A percentile compares a stretch with the other conserved stretches of the same genome.
Conservation (phyloP, 495 filamentous ascomycete genomes). For the Lasiosphaeria miniovina region DNA sequence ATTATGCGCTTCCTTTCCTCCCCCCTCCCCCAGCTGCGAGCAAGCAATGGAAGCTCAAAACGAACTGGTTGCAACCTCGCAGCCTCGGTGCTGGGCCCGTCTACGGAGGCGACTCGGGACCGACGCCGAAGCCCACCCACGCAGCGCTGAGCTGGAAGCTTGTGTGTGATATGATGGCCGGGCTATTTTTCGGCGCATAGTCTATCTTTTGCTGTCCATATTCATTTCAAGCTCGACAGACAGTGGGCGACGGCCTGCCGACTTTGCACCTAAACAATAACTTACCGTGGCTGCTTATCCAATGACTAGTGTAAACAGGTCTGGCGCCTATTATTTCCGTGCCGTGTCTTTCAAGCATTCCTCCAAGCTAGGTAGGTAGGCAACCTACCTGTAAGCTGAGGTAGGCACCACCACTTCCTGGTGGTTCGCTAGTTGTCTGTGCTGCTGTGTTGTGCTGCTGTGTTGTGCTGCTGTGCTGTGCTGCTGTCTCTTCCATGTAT, state of each 20-base stretch:
- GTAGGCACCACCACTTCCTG: slow-evolving; percentile 7
- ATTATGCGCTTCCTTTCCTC: slow-evolving; percentile 2
- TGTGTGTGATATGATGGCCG: slow-evolving; percentile 8
- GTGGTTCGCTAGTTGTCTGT: slow-evolving; percentile 1
- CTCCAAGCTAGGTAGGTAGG: too few relatives aligned
- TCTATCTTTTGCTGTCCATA: slow-evolving; percentile 12
- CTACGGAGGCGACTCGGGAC: slow-evolving; percentile 4
- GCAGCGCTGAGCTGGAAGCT: too few relatives aligned
- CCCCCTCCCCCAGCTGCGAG: background rate
- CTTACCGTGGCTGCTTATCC: slow-evolving; percentile 25
- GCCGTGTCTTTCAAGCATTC: slow-evolving; percentile 17
- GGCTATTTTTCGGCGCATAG: slow-evolving; percentile 20
- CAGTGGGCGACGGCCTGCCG: background rate
- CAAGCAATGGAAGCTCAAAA: background rate
- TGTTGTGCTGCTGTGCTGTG: background rate
- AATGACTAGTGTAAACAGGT: slow-evolving; percentile 30
- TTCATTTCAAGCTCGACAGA: slow-evolving; percentile 13
- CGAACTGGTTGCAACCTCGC: slow-evolving; percentile 1
- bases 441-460: background rate
- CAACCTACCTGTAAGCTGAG: too few relatives aligned
- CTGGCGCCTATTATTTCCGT: slow-evolving; percentile 21
- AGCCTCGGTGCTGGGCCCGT: background rate
- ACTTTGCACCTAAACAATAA: too few relatives aligned
- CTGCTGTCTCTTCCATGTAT: too few relatives aligned
- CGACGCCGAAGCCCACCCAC: background rate